A percentile compares a stretch with the other conserved stretches of the same genome.
These are phyloP conservation scores for Cutaneotrichosporon sp. DNA, from an alignment of 1,284 basidiomycete genomes.

Conservation along the genomic window DNA sequence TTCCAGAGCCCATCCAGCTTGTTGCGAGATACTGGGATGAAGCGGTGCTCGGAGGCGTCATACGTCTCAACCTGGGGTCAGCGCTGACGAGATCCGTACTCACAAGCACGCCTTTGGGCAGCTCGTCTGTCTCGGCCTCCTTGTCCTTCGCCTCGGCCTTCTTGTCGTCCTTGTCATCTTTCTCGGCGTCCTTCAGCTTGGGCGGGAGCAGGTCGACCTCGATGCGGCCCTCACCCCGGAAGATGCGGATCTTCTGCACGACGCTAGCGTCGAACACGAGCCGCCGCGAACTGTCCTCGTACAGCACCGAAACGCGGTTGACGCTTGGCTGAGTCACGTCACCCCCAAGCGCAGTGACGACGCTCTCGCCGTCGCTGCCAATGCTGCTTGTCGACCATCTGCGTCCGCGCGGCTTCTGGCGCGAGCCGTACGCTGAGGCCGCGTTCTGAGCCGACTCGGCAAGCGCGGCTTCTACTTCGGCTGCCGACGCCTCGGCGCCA, in stretches of 20 bases:
- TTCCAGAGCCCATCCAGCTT: conserved; percentile 30
- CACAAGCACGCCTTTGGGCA: conserved; percentile 47
- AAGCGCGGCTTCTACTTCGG: conserved; percentile 21
- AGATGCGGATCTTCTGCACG: conserved; percentile 73
- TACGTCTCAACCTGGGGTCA: conserved; percentile 41
- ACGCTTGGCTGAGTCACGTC: conserved; percentile 19
- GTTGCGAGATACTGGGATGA: conserved; percentile 31
- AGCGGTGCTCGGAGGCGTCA: conserved; percentile 41
- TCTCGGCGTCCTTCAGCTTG: conserved; percentile 9
- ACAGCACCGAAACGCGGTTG: conserved; percentile 76
- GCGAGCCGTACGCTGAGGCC: conserved; percentile 29
- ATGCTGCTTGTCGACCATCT: conserved; percentile 24
- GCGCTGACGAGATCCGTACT: conserved; percentile 13
- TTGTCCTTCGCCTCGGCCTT: conserved; percentile 9
- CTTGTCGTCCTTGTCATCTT: conserved; percentile 9
- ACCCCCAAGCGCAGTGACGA: conserved; percentile 3
- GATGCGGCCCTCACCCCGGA: conserved; percentile 74
- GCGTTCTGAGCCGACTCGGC: conserved; percentile 31
- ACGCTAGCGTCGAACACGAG: conserved; percentile 84
- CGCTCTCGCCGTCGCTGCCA: conserved; percentile 21
- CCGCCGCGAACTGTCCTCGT: conserved; percentile 77
- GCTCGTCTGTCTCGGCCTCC: conserved; percentile 10
- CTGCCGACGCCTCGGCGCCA: conserved; percentile 19
- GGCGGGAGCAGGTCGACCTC: conserved; percentile 60
- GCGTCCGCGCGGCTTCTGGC: conserved; percentile 19